Percentiles rank a stretch among this genome's conserved stretches.
phyloP scores from a whole-genome alignment of 805 yeast species.

The Starmerella asiatica region DNA sequence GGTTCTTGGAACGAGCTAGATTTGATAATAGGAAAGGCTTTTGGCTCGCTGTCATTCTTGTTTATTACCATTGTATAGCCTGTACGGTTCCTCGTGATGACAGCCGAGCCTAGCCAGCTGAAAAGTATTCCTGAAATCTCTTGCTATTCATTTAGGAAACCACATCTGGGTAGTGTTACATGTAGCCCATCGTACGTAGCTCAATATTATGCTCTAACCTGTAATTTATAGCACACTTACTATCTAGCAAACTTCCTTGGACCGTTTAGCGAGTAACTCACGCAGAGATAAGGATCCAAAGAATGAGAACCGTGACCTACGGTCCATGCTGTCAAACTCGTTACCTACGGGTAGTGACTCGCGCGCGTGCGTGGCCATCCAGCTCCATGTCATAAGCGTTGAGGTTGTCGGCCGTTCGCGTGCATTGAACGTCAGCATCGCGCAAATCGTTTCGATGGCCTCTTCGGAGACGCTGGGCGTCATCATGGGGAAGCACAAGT shows the following conservation, averaged over 20 bases:
- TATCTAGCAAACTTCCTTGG: neutral
- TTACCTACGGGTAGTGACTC: neutral
- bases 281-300: neutral
- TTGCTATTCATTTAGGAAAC: too few relatives aligned
- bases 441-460: slow-evolving; percentile 50
- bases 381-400: slow-evolving; percentile 33
- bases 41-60: too few relatives aligned
- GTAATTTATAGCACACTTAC: too few relatives aligned
- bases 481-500: slow-evolving; percentile 62
- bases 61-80: too few relatives aligned
- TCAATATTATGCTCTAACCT: too few relatives aligned
- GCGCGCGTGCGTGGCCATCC: neutral
- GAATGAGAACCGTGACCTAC: neutral
- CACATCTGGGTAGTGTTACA: too few relatives aligned
- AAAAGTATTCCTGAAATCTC: too few relatives aligned
- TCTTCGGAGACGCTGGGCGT: slow-evolving; percentile 42
- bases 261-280: neutral
- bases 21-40: too few relatives aligned
- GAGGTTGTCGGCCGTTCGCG: slow-evolving; percentile 62
- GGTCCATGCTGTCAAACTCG: neutral
- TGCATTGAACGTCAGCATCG: slow-evolving; percentile 61
- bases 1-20: too few relatives aligned
- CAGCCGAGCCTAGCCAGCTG: neutral
- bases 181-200: too few relatives aligned
- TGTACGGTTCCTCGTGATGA: too few relatives aligned